A percentile compares a stretch with the other conserved stretches of the same genome.
These are phyloP conservation scores for Ophiostoma populinum DNA, from an alignment of 2,329 filamentous ascomycete species.

Conservation along the genomic window DNA sequence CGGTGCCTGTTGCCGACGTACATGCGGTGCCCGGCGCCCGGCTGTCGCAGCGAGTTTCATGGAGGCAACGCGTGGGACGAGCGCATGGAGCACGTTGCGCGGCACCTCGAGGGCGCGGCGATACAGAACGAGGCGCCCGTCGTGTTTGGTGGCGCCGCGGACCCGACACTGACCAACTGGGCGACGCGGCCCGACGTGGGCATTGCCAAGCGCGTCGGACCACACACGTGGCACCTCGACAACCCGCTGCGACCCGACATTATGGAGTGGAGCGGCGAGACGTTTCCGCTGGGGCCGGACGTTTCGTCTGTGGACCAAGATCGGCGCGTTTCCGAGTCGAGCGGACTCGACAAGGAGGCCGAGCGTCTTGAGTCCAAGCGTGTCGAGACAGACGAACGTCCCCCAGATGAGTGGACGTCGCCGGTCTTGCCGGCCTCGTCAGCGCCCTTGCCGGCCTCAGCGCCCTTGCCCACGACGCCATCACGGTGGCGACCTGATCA, in stretches of 20 bases:
- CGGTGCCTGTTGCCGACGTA: slow-evolving; percentile 43
- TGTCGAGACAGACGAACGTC: too few relatives aligned
- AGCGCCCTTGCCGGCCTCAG: too few relatives aligned
- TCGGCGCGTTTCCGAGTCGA: too few relatives aligned
- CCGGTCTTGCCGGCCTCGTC: too few relatives aligned
- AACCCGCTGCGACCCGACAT: slow-evolving; percentile 13
- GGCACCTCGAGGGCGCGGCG: slow-evolving; percentile 49
- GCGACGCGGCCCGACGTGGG: slow-evolving; percentile 20
- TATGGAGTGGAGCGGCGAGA: slow-evolving; percentile 8
- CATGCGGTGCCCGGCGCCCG: slow-evolving; percentile 42
- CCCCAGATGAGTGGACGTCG: too few relatives aligned
- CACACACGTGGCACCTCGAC: slow-evolving; percentile 11
- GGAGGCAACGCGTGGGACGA: slow-evolving; percentile 57
- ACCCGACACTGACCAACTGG: slow-evolving; percentile 24
- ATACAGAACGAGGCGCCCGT: slow-evolving; percentile 17
- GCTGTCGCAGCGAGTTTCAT: slow-evolving; percentile 43
- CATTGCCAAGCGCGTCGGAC: slow-evolving; percentile 17
- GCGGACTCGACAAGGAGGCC: too few relatives aligned
- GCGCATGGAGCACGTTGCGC: slow-evolving; percentile 73
- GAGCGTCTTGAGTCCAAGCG: too few relatives aligned
- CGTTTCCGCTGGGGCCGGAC: too few relatives aligned
- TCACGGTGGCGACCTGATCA: too few relatives aligned
- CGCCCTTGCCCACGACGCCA: too few relatives aligned
- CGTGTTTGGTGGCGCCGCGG: slow-evolving; percentile 22
- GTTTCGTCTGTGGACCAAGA: too few relatives aligned